Percentiles rank a stretch among this genome's conserved stretches.
These are phyloP conservation scores for Neonectria ditissima DNA, from an alignment of 2,329 filamentous ascomycete species.

Conservation along the genomic window DNA sequence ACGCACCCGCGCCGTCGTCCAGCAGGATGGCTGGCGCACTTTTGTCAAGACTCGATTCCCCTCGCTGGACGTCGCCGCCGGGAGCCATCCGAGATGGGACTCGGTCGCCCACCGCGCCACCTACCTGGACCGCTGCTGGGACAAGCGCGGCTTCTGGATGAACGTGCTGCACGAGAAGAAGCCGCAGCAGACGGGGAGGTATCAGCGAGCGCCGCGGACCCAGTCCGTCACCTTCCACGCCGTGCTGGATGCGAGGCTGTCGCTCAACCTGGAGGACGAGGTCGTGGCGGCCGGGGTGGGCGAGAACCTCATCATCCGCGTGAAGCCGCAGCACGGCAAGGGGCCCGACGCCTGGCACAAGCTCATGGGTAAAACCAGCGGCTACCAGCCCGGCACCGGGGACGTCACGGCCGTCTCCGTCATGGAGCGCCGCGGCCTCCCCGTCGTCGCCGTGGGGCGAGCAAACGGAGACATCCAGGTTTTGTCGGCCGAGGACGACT, in stretches of 20 bases:
- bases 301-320: constrained; percentile 61
- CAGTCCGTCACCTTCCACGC: constrained; percentile 59
- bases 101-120: constrained; percentile 60
- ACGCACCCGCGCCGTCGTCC: constrained; percentile 54
- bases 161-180: constrained; percentile 41
- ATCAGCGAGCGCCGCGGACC: constrained; percentile 32
- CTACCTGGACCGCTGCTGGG: constrained; percentile 65
- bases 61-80: constrained; percentile 51
- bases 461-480: constrained; percentile 63
- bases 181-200: constrained; percentile 27
- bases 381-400: constrained; percentile 58
- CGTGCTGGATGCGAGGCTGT: constrained; percentile 59
- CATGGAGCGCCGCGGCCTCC: constrained; percentile 49
- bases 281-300: constrained; percentile 64
- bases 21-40: constrained; percentile 60
- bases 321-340: constrained; percentile 47
- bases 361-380: constrained; percentile 53
- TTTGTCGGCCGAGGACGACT: constrained; percentile 52
- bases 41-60: constrained; percentile 61
- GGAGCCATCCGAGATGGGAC: constrained; percentile 48
- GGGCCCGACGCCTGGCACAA: constrained; percentile 51
- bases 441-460: constrained; percentile 59
- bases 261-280: constrained; percentile 55
- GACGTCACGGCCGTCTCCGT: constrained; percentile 63
- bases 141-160: constrained; percentile 58